Base-by-base conservation (phyloP, 2,329 filamentous ascomycete genomes). In the Aaosphaeria arxii region DNA sequence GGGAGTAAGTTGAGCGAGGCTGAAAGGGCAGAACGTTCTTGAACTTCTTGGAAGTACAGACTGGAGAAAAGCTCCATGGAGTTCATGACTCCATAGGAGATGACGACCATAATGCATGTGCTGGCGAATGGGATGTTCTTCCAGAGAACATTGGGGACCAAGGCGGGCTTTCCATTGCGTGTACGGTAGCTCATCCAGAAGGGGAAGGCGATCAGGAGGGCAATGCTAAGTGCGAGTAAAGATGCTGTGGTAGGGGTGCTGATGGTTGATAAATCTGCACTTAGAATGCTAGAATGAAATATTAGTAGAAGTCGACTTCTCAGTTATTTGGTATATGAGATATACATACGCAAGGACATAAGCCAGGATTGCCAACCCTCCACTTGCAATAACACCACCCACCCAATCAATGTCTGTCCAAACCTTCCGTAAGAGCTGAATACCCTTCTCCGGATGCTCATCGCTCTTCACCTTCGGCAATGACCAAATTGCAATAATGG, bases 121-220 rank as follows among this genome's bases (percentile, higher is more conserved):
- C 69, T 74, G 0, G 80, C 74, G 55, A 86, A 86, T 0, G 76
- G 64, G 0, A 63, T 56, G 41, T 80, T 84, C 28, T 65, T 73
- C 83, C 83, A 86, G 0, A 86, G 49, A 4, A 47, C 49, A 48
- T 66, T 64, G 0, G 62, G 63, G 4, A 66, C 50, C 1, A 67
- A 62, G 24, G 61, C 60, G 13, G 58, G 47, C 35, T 56, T 51
- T 5, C 52, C 53, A 9, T 41, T 32, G 9, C 46, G 46, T 11
- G 50, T 52, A 9, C 59, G 61, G 44, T 60, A 56, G 17, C 72
- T 49, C 62, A 66, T 64, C 63, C 63, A 66, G 3, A 53, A 29
- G 4, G 63, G 61, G 41, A 68, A 68, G n/a, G 57, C 49, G 24
- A 56, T 36, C 9, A 66, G 48, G 2, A 67, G 61, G 5, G 59